Conservation (phyloP, 2,329 filamentous ascomycete species). For the Zymoseptoria brevis region DNA sequence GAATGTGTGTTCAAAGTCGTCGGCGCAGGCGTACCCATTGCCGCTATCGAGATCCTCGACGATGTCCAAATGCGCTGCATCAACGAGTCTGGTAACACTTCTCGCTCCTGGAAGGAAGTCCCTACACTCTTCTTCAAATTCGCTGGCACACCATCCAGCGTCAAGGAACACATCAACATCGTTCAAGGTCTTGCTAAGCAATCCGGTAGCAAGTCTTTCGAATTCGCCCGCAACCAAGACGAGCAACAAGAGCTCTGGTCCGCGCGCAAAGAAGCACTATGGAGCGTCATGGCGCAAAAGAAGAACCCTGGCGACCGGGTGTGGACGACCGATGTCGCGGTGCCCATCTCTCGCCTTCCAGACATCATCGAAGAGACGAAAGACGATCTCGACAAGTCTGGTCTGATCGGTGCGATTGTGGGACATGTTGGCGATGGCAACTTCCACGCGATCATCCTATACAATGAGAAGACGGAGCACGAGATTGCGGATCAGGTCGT, state of each 20-base stretch:
- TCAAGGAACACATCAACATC: constrained; percentile 69
- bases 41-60: constrained; percentile 87
- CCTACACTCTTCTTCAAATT: constrained; percentile 74
- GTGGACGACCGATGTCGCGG: constrained; percentile 76
- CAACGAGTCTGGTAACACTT: constrained; percentile 57
- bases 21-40: constrained; percentile 70
- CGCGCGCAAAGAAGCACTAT: constrained; percentile 66
- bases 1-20: constrained; percentile 76
- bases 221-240: constrained; percentile 57
- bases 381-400: constrained; percentile 53
- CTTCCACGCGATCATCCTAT: constrained; percentile 60
- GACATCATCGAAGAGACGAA: constrained; percentile 73
- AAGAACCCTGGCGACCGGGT: constrained; percentile 54
- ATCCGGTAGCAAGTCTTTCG: constrained; percentile 57
- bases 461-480: constrained; percentile 56
- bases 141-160: constrained; percentile 55
- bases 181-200: constrained; percentile 54
- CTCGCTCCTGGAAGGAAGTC: constrained; percentile 58
- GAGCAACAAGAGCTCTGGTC: constrained; percentile 67
- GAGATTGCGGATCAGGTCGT: constrained; percentile 61
- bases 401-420: constrained; percentile 58
- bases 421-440: constrained; percentile 70
- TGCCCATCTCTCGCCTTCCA: constrained; percentile 62
- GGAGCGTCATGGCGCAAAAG: constrained; percentile 61
- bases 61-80: constrained; percentile 79